Evolutionary conservation across 2,329 filamentous ascomycete species (phyloP).

Genomic region (Fusarium sp.): DNA sequence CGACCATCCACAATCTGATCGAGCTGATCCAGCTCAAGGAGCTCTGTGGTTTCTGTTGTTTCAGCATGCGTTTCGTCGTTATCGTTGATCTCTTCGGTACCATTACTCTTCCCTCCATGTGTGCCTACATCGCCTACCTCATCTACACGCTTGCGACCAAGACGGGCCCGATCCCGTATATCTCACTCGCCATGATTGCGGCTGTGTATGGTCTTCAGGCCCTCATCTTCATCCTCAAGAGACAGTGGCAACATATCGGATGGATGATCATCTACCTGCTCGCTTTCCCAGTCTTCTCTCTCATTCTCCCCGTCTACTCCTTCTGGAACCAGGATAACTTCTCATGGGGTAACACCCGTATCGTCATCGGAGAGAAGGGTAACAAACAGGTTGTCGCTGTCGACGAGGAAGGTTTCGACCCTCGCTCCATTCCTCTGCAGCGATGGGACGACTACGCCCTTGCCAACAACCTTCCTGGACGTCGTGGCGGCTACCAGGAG

Average conservation of each 20-base stretch:
- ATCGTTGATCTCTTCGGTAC: constrained; percentile 95
- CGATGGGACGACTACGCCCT: constrained; percentile 97
- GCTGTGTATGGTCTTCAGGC: constrained; percentile 96
- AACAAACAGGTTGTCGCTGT: constrained; percentile 90
- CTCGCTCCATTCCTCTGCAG: constrained; percentile 91
- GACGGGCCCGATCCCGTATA: constrained; percentile 81
- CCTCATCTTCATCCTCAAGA: constrained; percentile 94
- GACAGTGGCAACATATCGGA: constrained; percentile 97
- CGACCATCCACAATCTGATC: constrained; percentile 94
- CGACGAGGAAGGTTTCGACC: constrained; percentile 88
- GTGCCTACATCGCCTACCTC: constrained; percentile 86
- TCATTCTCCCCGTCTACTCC: constrained; percentile 92
- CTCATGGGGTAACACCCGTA: constrained; percentile 97
- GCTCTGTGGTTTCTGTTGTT: constrained; percentile 98
- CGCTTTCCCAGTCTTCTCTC: constrained; percentile 95
- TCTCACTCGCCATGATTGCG: constrained; percentile 90
- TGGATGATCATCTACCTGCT: constrained; percentile 99
- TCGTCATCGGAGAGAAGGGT: constrained; percentile 95
- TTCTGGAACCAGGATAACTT: constrained; percentile 99
- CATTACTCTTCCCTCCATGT: constrained; percentile 90
- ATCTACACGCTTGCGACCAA: constrained; percentile 81
- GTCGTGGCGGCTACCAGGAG: constrained; percentile 78
- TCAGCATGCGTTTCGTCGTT: constrained; percentile 97
- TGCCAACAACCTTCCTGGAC: constrained; percentile 88
- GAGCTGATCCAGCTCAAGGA: constrained; percentile 92